Base-by-base conservation (phyloP, 2,329 filamentous ascomycete species). In the Karstenula rhodostoma region DNA sequence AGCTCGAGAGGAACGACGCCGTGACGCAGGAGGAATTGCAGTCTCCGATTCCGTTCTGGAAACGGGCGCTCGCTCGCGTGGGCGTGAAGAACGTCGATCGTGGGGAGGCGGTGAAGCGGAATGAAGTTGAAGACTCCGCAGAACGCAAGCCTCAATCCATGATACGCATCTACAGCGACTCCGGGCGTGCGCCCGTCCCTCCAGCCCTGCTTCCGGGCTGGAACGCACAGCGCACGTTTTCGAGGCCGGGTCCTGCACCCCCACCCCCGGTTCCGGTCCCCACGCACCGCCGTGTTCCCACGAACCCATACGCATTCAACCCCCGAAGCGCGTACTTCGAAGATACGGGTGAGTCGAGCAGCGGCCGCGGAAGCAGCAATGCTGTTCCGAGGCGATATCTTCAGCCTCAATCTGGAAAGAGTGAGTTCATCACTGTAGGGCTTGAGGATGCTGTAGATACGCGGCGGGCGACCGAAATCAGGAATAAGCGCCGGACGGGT, bases 281-380 rank as follows among this genome's bases (percentile, higher is more conserved):
- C 15, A 2, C 2, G 37, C 37, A 47, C 2, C 44, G 6, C 17
- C 27, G 27, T 12, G 46, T 8, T 19, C 32, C 8, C 15, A 13
- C 25, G 17, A 32, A 49, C 33, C 46, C 46, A 12, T 49, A 49
- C 12, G 27, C 27, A 2, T 49, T 32, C 25, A 33, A 19, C 2
- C 17, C 13, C 7, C 17, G 25, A 10, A 10, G 6, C 27, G 27
- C 46, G 2, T 33, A 49, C 27, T 32, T 33, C 19, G 17, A 33
- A 10, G 27, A 29, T 6, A 15, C 13, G 4, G 27, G 27, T 17
- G 46, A 33, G 15, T 17, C 25, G 25, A n/a, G 19, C 10, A 49
- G 46, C 27, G 46, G 46, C 10, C 46, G 46, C 33, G 46, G 46
- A 8, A 49, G 46, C 27, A 49, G 46, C n/a, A 19, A 49, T 12